Evolutionary conservation across 176 grass and related monocot genomes (phyloP), one percentile per base, ranked within the genome.

Genomic region (Rhynchospora pubera): DNA sequence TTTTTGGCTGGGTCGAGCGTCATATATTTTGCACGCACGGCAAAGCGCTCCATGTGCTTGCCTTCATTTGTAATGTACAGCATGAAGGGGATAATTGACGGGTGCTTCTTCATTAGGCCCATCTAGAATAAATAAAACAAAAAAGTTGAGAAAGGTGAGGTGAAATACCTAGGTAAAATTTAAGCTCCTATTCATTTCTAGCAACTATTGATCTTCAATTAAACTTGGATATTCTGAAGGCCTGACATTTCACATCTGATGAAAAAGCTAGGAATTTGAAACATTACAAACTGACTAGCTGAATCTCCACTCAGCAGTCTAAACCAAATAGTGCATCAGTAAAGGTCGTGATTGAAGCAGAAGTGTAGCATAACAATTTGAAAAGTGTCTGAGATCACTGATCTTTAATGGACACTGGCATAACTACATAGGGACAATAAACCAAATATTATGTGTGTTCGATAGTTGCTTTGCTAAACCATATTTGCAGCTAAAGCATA

Each of bases 71-170:
- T 66, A 88, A 99, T 95, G 70, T 95, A 99, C 11, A 95, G 81
- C 96, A 95, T 99, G 86, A 95, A 99, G 65, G 96, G 96, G 72
- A 99, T 92, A 88, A 99, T 93, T 61, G 96, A 99, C 64, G 89
- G 96, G 75, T 95, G 96, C 72, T 93, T 99, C 86, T 99, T 99
- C 96, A 99, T 99, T 81, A 99, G 87, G 26, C 96, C 96, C 96
- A 95, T 95, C 96, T 99, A 68, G 81, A n/a, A 47, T 53, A 80
- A 55, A 46, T 45, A 45, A 24, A 62, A 15, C 22, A 57, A 42
- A 6, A 80, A 44, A 62, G 16, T 15, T 16, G 83, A 47, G 18
- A 79, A 81, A 65, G 80, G 61, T 83, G 47, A n/a, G 51, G 9
- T 24, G 0, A 73, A 68, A 6, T 43, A 44, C 6, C 24, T 69